phyloP scores from a whole-genome alignment of 1,139 yeast species.

The Geotrichum cucujoidarum region DNA sequence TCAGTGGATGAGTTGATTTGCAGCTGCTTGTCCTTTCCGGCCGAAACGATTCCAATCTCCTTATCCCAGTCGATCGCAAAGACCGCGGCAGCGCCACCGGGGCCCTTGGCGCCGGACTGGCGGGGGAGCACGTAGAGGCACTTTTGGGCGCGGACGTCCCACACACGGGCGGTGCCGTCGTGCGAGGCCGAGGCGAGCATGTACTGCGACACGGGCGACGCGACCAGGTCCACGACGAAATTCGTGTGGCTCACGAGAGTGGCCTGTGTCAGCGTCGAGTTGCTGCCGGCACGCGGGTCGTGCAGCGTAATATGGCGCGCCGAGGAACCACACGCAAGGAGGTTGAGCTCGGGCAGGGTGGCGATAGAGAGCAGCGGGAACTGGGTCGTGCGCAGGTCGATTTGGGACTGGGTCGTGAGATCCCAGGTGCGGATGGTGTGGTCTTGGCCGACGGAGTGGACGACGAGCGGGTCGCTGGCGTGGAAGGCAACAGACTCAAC shows the following conservation, averaged over 20 bases:
- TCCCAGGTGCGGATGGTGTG: constrained; percentile 97
- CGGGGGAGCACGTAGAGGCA: constrained; percentile 83
- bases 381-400: constrained; percentile 87
- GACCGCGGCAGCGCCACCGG: constrained; percentile 49
- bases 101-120: constrained; percentile 39
- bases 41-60: constrained; percentile 79
- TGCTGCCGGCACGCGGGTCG: constrained; percentile 61
- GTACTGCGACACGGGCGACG: constrained; percentile 64
- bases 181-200: constrained; percentile 88
- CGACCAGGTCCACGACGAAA: constrained; percentile 75
- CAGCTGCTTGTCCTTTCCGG: constrained; percentile 88
- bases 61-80: constrained; percentile 84
- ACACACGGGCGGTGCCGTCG: constrained; percentile 89
- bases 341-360: constrained; percentile 52
- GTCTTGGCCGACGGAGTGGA: constrained; percentile 91
- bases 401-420: constrained; percentile 71
- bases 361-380: constrained; percentile 74
- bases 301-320: constrained; percentile 92
- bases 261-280: constrained; percentile 47
- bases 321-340: constrained; percentile 88
- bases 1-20: constrained; percentile 55
- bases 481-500: constrained; percentile 83
- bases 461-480: constrained; percentile 64
- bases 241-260: constrained; percentile 88
- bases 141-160: constrained; percentile 90